Base-by-base conservation (phyloP, 768 basidiomycete genomes). In the Leccinum ochraceum region DNA sequence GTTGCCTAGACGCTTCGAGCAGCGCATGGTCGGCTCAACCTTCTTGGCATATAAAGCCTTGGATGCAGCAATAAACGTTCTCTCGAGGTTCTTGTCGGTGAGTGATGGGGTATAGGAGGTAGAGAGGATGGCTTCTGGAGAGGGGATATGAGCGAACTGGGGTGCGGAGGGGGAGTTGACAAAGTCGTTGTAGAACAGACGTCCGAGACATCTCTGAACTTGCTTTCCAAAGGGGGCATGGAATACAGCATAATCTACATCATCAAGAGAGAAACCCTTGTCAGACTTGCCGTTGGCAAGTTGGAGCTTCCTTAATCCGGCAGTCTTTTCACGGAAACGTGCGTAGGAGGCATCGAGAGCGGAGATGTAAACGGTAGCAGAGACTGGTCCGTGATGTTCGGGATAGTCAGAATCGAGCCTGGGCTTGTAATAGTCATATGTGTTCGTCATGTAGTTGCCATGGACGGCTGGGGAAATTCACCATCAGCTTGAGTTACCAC, bases 361-460 rank as follows among this genome's bases (percentile, higher is more conserved):
- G 60, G 91, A 88, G 68, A 95, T 88, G 79, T 99, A 99, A 48
- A 94, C 94, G 56, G 92, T 91, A 60, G 98, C 91, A 8, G 97
- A 96, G 51, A 96, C 89, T 6, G 96, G 97, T 3, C 97, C 97
- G 71, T 99, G 96, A 54, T 98, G 96, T 68, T 92, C 91, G 61
- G 97, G 97, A 75, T 95, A 96, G 57, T 89, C 87, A n/a, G n/a
- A n/a, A n/a, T n/a, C n/a, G 20, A 98, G 87, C 68, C 94, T 88
- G 53, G 97, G 97, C 81, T 99, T 99, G 88, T 97, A 98, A 77
- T 98, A 98, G 78, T 99, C 97, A 77, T 96, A 98, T 0, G 90
- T 93, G 80, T 99, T 96, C 63, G 90, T 89, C 91, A 98, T 98
- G 81, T 95, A 92, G 54, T 88, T 94, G 26, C 95, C 96, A 76